Base-by-base conservation (phyloP, 176 grass and related monocot genomes). In the Rhipidocladum racemiflorum region DNA sequence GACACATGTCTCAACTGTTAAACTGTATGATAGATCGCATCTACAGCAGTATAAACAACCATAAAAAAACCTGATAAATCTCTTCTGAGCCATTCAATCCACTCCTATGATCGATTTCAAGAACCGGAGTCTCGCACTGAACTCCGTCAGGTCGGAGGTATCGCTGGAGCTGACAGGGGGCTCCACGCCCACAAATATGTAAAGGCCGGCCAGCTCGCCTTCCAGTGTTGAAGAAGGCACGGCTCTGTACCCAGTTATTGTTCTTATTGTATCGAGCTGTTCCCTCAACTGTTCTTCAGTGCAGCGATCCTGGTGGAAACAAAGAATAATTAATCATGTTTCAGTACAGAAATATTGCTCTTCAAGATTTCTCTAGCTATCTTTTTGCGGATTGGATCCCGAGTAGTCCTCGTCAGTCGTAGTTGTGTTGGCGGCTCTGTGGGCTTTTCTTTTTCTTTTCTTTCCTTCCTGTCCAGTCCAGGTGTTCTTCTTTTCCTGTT, bases 31-130 rank as follows among this genome's bases (percentile, higher is more conserved):
- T 45, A 45, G 23, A 24, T 61, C 12, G 38, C 74, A 76, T 40
- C n/a, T 28, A 29, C 54, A 29, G 25, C 14, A 20, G 18, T 6
- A 30, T 42, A 43, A 18, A 65, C 13, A 25, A 57, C 38, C 35
- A 65, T 2, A 18, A 43, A 64, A 20, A 44, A n/a, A 46, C 46
- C 46, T 16, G 14, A 60, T 7, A 34, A 30, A 11, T 43, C 56
- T 25, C 35, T 12, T 24, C 2, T 6, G 14, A 49, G 28, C 20
- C 36, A 9, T 68, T 61, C 28, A 89, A 14, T 85, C 82, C 6
- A 89, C 76, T 34, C 87, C 87, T 40, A 89, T 75, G 61, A 89
- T 89, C 14, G 62, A 85, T 44, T 89, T 89, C 70, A 89, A 28
- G 53, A 89, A 62, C 77, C 18, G 61, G 42, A 89, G 82, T 44